Percentiles rank a stretch among this genome's conserved stretches.
Evolutionary conservation across 495 filamentous ascomycete genomes (phyloP).

Genomic region (Opeltia flavorubescens): DNA sequence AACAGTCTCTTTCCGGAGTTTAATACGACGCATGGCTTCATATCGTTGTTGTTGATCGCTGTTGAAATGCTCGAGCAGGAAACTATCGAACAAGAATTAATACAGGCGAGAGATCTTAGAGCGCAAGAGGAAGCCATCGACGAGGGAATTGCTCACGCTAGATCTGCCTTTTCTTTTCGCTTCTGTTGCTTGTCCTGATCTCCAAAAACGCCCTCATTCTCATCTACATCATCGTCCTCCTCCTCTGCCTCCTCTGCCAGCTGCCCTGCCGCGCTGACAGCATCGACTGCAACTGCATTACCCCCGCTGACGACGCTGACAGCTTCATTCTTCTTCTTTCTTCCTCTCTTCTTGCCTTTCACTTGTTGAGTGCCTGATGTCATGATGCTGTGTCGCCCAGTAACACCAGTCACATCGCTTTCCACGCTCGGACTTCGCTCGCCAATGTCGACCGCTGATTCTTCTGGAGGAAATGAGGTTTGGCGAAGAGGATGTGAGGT

Average conservation of each 20-base stretch:
- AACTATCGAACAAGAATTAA: conserved; percentile 20
- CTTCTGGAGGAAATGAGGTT: conserved; percentile 68
- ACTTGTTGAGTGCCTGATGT: conserved; percentile 32
- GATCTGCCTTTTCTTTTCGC: conserved; percentile 56
- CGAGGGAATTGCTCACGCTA: conserved; percentile 25
- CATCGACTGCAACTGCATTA: conserved; percentile 38
- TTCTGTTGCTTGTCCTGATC: conserved; percentile 48
- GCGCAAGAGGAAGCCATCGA: conserved; percentile 16
- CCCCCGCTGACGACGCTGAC: conserved; percentile 18
- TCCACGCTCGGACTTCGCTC: conserved; percentile 50
- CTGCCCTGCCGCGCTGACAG: conserved; percentile 31
- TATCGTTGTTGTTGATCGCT: conserved; percentile 56
- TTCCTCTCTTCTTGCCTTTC: conserved; percentile 46
- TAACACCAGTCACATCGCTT: conserved; percentile 54
- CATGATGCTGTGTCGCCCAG: conserved; percentile 37
- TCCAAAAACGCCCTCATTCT: conserved; percentile 48
- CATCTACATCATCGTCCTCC: conserved; percentile 54
- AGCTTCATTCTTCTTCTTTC: conserved; percentile 47
- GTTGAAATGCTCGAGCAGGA: conserved; percentile 58
- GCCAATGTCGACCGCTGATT: conserved; percentile 26
- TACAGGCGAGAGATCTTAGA: background rate
- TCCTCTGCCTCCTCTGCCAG: conserved; percentile 36
- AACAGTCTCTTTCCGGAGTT: conserved; percentile 48
- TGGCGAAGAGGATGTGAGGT: conserved; percentile 71
- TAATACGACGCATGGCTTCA: conserved; percentile 56